phyloP scores from a whole-genome alignment of 164 flowering plant genomes.

The Kingdonia uniflora region DNA sequence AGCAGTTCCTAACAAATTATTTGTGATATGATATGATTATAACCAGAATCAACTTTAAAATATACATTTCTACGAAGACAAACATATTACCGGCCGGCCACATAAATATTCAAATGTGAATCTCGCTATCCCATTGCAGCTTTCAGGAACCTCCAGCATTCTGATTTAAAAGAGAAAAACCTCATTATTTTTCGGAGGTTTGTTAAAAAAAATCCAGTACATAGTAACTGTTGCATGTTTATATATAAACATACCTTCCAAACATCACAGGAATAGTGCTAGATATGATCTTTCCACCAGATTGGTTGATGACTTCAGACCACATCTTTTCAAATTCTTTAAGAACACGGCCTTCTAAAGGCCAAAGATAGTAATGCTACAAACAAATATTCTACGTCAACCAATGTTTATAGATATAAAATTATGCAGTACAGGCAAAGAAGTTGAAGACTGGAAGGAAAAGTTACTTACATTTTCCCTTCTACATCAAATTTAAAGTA shows the following conservation, averaged over 20 bases:
- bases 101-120: conserved; percentile 88
- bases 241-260: conserved; percentile 59
- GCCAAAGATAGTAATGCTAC: conserved; percentile 71
- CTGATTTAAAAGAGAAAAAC: conserved; percentile 33
- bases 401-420: not conserved
- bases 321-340: conserved; percentile 66
- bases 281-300: conserved; percentile 47
- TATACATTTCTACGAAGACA: not conserved
- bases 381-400: not conserved
- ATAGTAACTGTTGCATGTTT: too few species aligned
- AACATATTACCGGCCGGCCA: conserved; percentile 79
- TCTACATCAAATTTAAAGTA: too few species aligned
- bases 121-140: conserved; percentile 85
- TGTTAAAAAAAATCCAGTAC: too few species aligned
- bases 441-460: too few species aligned
- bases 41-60: not conserved
- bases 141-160: conserved; percentile 70
- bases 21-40: too few species aligned
- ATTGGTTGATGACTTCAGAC: conserved; percentile 35
- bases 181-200: too few species aligned
- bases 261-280: conserved; percentile 78
- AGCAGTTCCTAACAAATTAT: too few species aligned
- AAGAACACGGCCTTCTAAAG: conserved; percentile 32
- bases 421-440: too few species aligned
- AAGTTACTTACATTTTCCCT: too few species aligned